These are phyloP conservation scores for Ophiocordyceps camponoti-saundersi DNA, from an alignment of 2,329 filamentous ascomycete species.

Conservation along the genomic window DNA sequence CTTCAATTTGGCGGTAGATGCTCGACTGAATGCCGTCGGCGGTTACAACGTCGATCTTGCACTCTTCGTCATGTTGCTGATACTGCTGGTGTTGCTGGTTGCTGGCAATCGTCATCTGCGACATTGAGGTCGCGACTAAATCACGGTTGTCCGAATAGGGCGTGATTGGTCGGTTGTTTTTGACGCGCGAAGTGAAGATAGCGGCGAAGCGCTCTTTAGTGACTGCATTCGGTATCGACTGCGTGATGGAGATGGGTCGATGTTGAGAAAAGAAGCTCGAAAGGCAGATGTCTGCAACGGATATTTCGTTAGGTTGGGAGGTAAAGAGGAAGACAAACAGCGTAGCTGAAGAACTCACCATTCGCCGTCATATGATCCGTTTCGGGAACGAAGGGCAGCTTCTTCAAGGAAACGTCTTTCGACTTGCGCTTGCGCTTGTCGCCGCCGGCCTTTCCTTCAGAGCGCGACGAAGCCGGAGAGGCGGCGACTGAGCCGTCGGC, in stretches of 20 bases:
- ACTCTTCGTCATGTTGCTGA: constrained; percentile 24
- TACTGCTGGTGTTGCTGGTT: constrained; percentile 26
- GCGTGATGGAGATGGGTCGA: constrained; percentile 78
- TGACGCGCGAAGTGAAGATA: constrained; percentile 52
- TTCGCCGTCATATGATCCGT: constrained; percentile 55
- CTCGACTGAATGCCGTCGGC: constrained; percentile 39
- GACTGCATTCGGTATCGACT: constrained; percentile 57
- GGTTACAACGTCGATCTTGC: constrained; percentile 34
- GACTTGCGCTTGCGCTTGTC: constrained; percentile 43
- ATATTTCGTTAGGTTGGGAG: not conserved
- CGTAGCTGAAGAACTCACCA: constrained; percentile 26
- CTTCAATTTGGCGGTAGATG: constrained; percentile 48
- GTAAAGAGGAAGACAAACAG: too few species aligned
- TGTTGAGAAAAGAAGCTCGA: constrained; percentile 94
- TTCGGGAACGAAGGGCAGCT: constrained; percentile 57
- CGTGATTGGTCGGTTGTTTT: constrained; percentile 42
- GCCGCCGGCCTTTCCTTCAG: constrained; percentile 23
- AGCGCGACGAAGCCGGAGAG: constrained; percentile 22
- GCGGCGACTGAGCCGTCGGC: constrained; percentile 31
- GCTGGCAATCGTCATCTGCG: constrained; percentile 28
- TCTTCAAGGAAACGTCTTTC: constrained; percentile 34
- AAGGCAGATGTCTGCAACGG: constrained; percentile 55
- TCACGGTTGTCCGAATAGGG: constrained; percentile 46
- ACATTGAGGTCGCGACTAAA: constrained; percentile 40
- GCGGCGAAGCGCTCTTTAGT: constrained; percentile 62